A percentile compares a stretch with the other conserved stretches of the same genome.
phyloP scores from a whole-genome alignment of 23 red algal species.

The Agarophyton chilense region DNA sequence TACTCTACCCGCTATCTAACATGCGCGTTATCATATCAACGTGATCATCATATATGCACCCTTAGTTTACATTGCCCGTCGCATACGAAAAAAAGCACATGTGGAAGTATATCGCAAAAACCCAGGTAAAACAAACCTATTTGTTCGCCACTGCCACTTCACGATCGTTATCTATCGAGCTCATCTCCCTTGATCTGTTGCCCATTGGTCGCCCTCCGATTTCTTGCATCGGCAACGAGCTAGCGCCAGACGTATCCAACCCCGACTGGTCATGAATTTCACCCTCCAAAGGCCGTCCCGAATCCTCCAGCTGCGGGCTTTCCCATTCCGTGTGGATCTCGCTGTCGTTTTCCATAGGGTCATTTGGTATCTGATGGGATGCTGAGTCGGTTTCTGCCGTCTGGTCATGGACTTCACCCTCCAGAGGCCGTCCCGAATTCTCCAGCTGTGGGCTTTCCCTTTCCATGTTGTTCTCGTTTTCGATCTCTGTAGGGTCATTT shows the following conservation, averaged over 20 bases:
- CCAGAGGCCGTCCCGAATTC: not conserved
- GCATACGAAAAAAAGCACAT: not conserved
- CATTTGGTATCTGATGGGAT: not conserved
- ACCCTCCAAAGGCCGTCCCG: not conserved
- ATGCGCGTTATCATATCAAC: not conserved
- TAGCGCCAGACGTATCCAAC: not conserved
- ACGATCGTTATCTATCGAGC: not conserved
- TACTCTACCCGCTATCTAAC: too few relatives aligned
- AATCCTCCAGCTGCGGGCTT: not conserved
- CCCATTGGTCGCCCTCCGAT: not conserved
- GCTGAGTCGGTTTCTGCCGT: not conserved
- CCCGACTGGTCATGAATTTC: not conserved
- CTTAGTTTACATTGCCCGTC: slow-evolving; percentile 1
- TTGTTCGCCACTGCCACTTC: slow-evolving; percentile 8
- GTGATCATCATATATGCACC: not conserved
- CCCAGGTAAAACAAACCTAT: not conserved
- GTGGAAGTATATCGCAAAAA: not conserved
- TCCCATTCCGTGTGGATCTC: not conserved
- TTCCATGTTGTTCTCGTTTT: not conserved
- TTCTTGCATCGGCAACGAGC: not conserved
- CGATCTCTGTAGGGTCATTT: not conserved
- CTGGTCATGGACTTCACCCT: not conserved
- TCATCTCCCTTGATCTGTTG: not conserved
- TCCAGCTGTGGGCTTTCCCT: not conserved
- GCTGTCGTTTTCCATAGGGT: not conserved